Evolutionary conservation across 345 rosid species (phyloP), one percentile per base, ranked within the genome.

Genomic region (Pugionium dolabratum): DNA sequence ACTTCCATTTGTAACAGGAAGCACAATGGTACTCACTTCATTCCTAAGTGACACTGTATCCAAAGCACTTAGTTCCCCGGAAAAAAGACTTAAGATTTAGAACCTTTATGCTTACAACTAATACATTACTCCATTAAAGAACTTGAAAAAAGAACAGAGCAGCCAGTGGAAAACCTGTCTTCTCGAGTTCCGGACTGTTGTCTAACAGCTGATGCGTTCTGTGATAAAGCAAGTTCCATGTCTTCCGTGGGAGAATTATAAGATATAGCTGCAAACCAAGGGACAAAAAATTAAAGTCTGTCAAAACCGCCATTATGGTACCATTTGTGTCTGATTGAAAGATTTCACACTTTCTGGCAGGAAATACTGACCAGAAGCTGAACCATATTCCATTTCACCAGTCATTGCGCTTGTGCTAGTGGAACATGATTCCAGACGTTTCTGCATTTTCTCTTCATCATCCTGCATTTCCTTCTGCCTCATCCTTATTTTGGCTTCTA

Each of bases 401-500:
- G 85, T 73, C 61, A 76, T 70, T 70, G 80, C 62, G 44, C 60
- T 76, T 39, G 75, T 70, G 67, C 90, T 79, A 54, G 87, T 84
- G 9, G 95, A 87, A 78, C 84, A 81, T 71, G 79, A 46, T 63
- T 86, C 95, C 32, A 79, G 77, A 70, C 88, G 87, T 80, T 79
- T 91, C 75, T 83, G 96, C 81, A 83, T 80, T 80, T 83, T 82
- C 76, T 87, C 91, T 77, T 91, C 94, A 10, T 91, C 95, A 69
- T 91, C 97, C 66, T 81, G 89, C 74, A 91, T 81, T 78, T 91
- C 96, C 66, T 84, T 86, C 75, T 84, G 93, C 57, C 89, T 83
- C 71, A 91, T 86, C 77, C 97, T 83, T 61, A 91, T 89, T 78
- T 88, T 82, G 44, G 99, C 97, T 86, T 95, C 99, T 75, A 95